Evolutionary conservation across 805 yeast genomes (phyloP).

Genomic region (Hanseniaspora singularis): DNA sequence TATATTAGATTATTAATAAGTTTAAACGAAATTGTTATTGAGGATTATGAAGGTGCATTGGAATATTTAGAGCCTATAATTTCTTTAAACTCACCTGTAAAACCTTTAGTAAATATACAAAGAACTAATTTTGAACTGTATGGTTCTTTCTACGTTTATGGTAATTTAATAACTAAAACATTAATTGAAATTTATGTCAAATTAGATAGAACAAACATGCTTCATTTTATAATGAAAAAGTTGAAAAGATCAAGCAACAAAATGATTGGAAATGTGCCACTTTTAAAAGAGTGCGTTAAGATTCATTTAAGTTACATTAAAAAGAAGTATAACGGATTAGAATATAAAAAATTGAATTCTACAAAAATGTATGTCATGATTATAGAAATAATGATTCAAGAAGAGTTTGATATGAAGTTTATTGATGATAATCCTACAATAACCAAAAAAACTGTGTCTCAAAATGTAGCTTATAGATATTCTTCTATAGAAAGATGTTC

Average conservation of each 20-base stretch:
- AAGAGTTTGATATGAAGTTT: neutral
- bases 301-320: neutral
- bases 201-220: constrained; percentile 44
- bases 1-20: neutral
- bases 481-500: neutral
- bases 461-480: neutral
- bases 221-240: constrained; percentile 54
- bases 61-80: constrained; percentile 32
- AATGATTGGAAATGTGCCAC: constrained; percentile 37
- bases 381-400: neutral
- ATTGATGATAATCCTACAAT: neutral
- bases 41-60: neutral
- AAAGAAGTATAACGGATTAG: neutral
- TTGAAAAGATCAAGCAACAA: constrained; percentile 68
- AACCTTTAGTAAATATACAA: constrained; percentile 78
- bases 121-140: constrained; percentile 85
- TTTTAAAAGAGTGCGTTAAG: neutral
- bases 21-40: too few species aligned
- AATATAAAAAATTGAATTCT: neutral
- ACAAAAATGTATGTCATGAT: neutral
- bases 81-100: constrained; percentile 52
- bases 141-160: constrained; percentile 81
- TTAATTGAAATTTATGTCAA: constrained; percentile 44
- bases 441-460: neutral
- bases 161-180: constrained; percentile 54